phyloP scores from a whole-genome alignment of 176 grass and related monocot species.

The Triticum monococcum region DNA sequence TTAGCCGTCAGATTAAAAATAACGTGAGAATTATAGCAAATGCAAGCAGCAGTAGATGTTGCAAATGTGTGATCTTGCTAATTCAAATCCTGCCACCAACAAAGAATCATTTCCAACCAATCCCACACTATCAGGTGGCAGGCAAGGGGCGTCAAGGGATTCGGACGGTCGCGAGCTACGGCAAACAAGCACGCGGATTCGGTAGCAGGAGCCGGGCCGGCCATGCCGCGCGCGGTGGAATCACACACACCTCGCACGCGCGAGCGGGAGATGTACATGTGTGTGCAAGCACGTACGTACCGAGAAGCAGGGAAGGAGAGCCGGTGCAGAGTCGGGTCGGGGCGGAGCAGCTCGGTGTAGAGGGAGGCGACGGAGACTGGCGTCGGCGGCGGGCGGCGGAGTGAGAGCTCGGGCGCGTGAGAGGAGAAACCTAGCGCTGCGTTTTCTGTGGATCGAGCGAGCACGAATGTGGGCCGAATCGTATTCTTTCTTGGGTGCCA shows the following conservation, averaged over 20 bases:
- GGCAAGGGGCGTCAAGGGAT: neutral
- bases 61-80: no score
- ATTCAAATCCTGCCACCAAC: neutral
- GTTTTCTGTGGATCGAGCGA: neutral
- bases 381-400: neutral
- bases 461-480: neutral
- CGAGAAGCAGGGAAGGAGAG: neutral
- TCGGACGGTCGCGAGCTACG: neutral
- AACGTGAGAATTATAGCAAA: no score
- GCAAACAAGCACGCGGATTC: neutral
- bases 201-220: no score
- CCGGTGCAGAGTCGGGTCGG: neutral
- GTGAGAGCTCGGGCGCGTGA: neutral
- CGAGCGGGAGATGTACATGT: neutral
- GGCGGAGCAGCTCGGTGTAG: no score
- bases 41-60: neutral
- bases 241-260: no score
- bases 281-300: neutral
- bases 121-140: neutral
- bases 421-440: neutral
- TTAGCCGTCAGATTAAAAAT: no score
- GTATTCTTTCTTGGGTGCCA: no score
- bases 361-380: neutral
- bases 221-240: no score
- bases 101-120: neutral